Evolutionary conservation across 2,329 filamentous ascomycete species (phyloP).

Genomic region (Aspergillus spinulosporus): DNA sequence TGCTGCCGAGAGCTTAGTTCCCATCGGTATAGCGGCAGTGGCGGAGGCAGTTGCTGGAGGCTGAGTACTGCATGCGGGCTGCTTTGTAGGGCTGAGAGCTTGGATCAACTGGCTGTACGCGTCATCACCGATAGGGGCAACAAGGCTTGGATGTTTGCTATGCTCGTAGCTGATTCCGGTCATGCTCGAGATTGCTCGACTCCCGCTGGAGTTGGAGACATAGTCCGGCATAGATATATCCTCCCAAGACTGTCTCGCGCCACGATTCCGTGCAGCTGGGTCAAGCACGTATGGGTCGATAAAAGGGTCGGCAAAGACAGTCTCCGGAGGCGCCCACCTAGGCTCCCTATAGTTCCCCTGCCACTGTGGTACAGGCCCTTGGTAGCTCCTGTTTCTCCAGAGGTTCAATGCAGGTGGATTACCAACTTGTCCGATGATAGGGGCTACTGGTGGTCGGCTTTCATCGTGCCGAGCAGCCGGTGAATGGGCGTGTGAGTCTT

Average conservation of each 20-base stretch:
- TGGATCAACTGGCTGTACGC: conserved; percentile 40
- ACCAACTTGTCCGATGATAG: conserved; percentile 22
- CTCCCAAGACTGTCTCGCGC: conserved; percentile 41
- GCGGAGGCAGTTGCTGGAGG: conserved; percentile 35
- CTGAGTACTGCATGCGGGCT: conserved; percentile 28
- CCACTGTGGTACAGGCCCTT: conserved; percentile 30
- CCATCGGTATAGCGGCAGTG: conserved; percentile 24
- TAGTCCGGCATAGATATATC: conserved; percentile 54
- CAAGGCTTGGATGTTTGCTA: conserved; percentile 42
- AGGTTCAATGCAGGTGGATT: conserved; percentile 26
- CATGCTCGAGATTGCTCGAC: conserved; percentile 43
- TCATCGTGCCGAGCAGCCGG: conserved; percentile 47
- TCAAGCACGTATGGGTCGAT: conserved; percentile 39
- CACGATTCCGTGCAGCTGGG: conserved; percentile 30
- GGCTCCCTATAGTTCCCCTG: conserved; percentile 25
- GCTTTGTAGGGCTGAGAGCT: conserved; percentile 39
- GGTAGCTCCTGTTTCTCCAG: conserved; percentile 36
- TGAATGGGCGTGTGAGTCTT: conserved; percentile 64
- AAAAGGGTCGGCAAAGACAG: conserved; percentile 43
- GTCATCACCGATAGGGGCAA: conserved; percentile 37
- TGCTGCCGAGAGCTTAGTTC: conserved; percentile 31
- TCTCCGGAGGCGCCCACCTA: conserved; percentile 32
- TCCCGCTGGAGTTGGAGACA: conserved; percentile 42
- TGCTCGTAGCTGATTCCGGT: conserved; percentile 45
- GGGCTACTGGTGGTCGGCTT: conserved; percentile 21